Percentiles rank a stretch among this genome's conserved stretches.
Evolutionary conservation across 2,329 filamentous ascomycete genomes (phyloP).

Genomic region (Torrubiellomyces zombiae): DNA sequence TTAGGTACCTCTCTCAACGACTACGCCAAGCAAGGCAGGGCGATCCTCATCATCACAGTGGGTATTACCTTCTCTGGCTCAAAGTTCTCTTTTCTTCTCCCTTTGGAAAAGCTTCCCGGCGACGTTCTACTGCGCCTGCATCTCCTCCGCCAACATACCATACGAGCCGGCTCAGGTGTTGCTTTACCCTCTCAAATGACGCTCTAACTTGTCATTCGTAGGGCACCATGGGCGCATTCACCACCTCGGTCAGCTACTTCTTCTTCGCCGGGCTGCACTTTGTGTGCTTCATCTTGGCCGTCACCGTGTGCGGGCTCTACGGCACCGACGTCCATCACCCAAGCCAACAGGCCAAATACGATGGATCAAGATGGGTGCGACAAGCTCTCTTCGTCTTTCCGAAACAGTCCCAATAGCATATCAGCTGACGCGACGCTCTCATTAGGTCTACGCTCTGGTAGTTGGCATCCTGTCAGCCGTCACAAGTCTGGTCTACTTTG

Average conservation of each 20-base stretch:
- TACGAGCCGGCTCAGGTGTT: too few species aligned
- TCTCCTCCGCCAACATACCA: background rate
- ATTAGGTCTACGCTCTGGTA: constrained; percentile 53
- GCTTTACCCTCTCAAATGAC: too few species aligned
- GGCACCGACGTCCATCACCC: constrained; percentile 47
- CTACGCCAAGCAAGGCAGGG: too few species aligned
- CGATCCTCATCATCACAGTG: background rate
- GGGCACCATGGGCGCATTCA: constrained; percentile 27
- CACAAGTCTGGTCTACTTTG: constrained; percentile 47
- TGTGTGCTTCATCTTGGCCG: constrained; percentile 57
- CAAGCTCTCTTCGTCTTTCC: too few species aligned
- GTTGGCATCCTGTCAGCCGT: constrained; percentile 48
- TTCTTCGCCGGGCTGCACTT: constrained; percentile 50
- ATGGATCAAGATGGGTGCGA: constrained; percentile 61
- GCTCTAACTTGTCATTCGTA: too few species aligned
- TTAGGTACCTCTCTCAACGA: too few species aligned
- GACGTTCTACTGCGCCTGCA: background rate
- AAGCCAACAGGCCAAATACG: constrained; percentile 28
- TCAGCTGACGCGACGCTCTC: constrained; percentile 1
- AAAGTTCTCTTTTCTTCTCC: background rate
- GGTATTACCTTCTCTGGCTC: background rate
- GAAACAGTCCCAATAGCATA: constrained; percentile 11
- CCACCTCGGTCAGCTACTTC: constrained; percentile 30
- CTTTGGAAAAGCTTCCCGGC: background rate
- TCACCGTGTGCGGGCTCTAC: constrained; percentile 68